Percentiles rank a stretch among this genome's conserved stretches.
Evolutionary conservation across 2,329 filamentous ascomycete genomes (phyloP).

Genomic region (Alternaria sp.): DNA sequence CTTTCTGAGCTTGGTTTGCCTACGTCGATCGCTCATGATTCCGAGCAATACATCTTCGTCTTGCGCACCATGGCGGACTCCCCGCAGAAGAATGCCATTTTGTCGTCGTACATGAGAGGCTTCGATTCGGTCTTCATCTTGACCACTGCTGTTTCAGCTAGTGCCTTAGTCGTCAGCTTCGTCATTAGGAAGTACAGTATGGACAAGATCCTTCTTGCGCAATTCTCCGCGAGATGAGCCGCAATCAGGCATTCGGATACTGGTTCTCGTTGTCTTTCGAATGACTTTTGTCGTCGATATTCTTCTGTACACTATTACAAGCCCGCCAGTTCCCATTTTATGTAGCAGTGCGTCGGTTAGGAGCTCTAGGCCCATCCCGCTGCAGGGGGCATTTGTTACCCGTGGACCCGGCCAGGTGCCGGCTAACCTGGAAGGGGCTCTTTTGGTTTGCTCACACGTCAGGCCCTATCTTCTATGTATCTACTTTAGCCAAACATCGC

Average conservation of each 20-base stretch:
- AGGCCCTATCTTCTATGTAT: too few relatives aligned
- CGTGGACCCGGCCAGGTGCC: too few relatives aligned
- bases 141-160: slow-evolving; percentile 36
- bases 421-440: too few relatives aligned
- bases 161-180: slow-evolving; percentile 35
- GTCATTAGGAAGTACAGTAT: slow-evolving; percentile 44
- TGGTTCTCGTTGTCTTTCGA: background rate
- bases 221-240: slow-evolving; percentile 32
- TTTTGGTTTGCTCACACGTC: too few relatives aligned
- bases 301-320: too few relatives aligned
- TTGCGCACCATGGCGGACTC: slow-evolving; percentile 32
- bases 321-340: background rate
- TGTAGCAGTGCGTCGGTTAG: background rate
- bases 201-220: slow-evolving; percentile 38
- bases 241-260: background rate
- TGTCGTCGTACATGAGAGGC: slow-evolving; percentile 38
- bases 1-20: slow-evolving; percentile 34
- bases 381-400: too few relatives aligned
- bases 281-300: too few relatives aligned
- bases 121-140: slow-evolving; percentile 40
- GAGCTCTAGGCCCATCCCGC: too few relatives aligned
- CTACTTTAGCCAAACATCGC: too few relatives aligned
- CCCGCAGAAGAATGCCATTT: slow-evolving; percentile 24
- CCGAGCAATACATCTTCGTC: slow-evolving; percentile 38
- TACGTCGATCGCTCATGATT: slow-evolving; percentile 39